Evolutionary conservation across 495 filamentous ascomycete species (phyloP).

Genomic region (Hypoxylon fragiforme): DNA sequence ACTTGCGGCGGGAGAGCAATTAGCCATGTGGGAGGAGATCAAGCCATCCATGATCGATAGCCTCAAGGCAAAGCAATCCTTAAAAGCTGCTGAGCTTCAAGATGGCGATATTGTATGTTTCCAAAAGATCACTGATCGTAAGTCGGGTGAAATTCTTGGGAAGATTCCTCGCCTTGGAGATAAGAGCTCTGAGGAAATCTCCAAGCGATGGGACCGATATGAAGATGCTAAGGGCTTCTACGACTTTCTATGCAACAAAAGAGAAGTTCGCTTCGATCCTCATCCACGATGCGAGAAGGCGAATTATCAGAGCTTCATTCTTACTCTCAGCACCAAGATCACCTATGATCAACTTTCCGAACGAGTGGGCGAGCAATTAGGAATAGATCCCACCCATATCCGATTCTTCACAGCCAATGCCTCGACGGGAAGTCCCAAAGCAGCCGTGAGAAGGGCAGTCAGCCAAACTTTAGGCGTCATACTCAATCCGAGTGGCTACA

Average conservation of each 20-base stretch:
- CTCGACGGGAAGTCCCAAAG: constrained; percentile 71
- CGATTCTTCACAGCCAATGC: constrained; percentile 85
- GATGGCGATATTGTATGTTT: constrained; percentile 98
- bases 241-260: constrained; percentile 85
- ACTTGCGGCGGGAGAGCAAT: constrained; percentile 52
- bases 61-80: constrained; percentile 86
- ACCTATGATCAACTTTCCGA: constrained; percentile 86
- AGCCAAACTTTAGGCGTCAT: constrained; percentile 70
- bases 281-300: constrained; percentile 54
- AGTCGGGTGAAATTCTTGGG: constrained; percentile 39
- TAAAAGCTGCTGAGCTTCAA: constrained; percentile 90
- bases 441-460: constrained; percentile 68
- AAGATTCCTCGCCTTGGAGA: constrained; percentile 36
- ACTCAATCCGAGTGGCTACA: constrained; percentile 61
- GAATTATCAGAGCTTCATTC: constrained; percentile 62
- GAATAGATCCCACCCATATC: constrained; percentile 81
- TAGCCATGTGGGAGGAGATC: constrained; percentile 91
- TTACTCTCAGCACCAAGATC: constrained; percentile 83
- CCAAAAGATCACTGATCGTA: constrained; percentile 63
- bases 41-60: constrained; percentile 95
- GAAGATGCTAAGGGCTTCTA: constrained; percentile 83
- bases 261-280: constrained; percentile 68
- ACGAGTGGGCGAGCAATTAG: constrained; percentile 79
- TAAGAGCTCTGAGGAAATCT: constrained; percentile 24
- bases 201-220: constrained; percentile 43